Percentiles rank a stretch among this genome's conserved stretches.
These are phyloP conservation scores for Rhizopus microsporus DNA, from an alignment of 371 early-diverging fungal species.

Conservation along the genomic window DNA sequence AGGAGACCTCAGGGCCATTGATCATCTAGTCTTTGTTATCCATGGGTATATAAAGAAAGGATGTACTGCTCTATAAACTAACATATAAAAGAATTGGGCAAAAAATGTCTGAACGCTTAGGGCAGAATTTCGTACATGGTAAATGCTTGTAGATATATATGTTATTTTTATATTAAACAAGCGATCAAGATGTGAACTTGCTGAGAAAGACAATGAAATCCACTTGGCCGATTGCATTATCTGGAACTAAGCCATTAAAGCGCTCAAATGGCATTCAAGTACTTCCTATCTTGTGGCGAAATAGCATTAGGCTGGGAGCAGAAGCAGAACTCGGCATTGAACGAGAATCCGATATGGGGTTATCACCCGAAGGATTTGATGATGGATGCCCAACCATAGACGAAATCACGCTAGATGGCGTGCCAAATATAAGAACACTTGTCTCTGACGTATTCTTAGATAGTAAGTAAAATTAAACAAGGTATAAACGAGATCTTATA, in stretches of 20 bases:
- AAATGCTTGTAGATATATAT: conserved; percentile 6
- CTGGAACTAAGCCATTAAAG: conserved; percentile 29
- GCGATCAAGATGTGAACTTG: conserved; percentile 61
- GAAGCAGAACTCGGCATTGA: conserved; percentile 45
- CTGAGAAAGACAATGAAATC: conserved; percentile 74
- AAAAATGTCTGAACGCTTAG: conserved; percentile 76
- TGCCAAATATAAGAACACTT: conserved; percentile 77
- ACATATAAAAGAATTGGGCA: conserved; percentile 69
- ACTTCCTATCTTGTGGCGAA: conserved; percentile 84
- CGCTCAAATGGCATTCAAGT: conserved; percentile 74
- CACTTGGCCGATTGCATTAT: conserved; percentile 40
- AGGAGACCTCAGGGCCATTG: conserved; percentile 64
- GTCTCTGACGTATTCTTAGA: conserved; percentile 85
- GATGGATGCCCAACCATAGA: conserved; percentile 73
- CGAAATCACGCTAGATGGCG: conserved; percentile 80
- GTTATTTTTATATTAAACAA: conserved; percentile 12
- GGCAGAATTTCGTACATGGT: conserved; percentile 78
- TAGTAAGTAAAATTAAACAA: conserved; percentile 45
- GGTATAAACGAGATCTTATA: background rate
- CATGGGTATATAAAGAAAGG: conserved; percentile 62
- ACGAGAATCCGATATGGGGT: conserved; percentile 54
- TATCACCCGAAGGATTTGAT: conserved; percentile 42
- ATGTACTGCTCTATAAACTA: background rate
- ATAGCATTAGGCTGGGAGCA: conserved; percentile 75
- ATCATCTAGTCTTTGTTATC: conserved; percentile 78